A percentile compares a stretch with the other conserved stretches of the same genome.
phyloP scores from a whole-genome alignment of 1,284 basidiomycete species.

The Leccinum glutinopallens region DNA sequence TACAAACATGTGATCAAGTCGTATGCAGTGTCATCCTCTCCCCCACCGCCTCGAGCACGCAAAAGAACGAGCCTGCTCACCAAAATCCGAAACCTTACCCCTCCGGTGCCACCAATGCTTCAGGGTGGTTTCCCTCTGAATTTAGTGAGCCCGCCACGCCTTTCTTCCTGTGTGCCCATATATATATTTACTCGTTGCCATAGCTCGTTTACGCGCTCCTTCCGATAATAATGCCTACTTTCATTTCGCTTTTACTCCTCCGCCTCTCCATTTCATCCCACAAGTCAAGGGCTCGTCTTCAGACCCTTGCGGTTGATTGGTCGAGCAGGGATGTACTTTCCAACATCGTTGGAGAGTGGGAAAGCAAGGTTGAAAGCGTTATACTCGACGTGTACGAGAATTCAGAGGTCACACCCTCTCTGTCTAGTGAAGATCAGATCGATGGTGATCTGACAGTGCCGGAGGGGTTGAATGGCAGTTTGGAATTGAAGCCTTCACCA shows the following conservation, averaged over 20 bases:
- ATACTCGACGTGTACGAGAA: conserved; percentile 40
- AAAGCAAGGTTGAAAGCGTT: conserved; percentile 58
- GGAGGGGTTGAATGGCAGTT: conserved; percentile 16
- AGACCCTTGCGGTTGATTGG: conserved; percentile 54
- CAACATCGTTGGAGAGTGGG: conserved; percentile 57
- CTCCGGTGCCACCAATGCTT: conserved; percentile 64
- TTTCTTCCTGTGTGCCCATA: not conserved
- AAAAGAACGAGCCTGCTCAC: conserved; percentile 46
- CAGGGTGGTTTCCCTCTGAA: conserved; percentile 72
- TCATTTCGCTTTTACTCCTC: conserved; percentile 52
- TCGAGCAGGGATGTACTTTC: conserved; percentile 47
- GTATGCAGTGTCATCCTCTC: conserved; percentile 44
- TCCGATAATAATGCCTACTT: conserved; percentile 64
- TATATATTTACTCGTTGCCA: conserved; percentile 29
- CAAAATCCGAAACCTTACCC: conserved; percentile 31
- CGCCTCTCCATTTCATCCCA: conserved; percentile 55
- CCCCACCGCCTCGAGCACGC: conserved; percentile 22
- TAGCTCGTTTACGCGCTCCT: conserved; percentile 58
- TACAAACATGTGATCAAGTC: conserved; percentile 59
- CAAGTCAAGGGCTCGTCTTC: conserved; percentile 61
- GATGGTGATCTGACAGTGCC: conserved; percentile 3
- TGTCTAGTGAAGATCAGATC: not conserved
- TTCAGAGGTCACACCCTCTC: conserved; percentile 13
- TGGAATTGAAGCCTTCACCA: conserved; percentile 19
- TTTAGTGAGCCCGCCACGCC: conserved; percentile 50